Percentiles rank a stretch among this genome's conserved stretches.
These are phyloP conservation scores for Bipolaris sorokiniana DNA, from an alignment of 2,329 filamentous ascomycete genomes.

Conservation along the genomic window DNA sequence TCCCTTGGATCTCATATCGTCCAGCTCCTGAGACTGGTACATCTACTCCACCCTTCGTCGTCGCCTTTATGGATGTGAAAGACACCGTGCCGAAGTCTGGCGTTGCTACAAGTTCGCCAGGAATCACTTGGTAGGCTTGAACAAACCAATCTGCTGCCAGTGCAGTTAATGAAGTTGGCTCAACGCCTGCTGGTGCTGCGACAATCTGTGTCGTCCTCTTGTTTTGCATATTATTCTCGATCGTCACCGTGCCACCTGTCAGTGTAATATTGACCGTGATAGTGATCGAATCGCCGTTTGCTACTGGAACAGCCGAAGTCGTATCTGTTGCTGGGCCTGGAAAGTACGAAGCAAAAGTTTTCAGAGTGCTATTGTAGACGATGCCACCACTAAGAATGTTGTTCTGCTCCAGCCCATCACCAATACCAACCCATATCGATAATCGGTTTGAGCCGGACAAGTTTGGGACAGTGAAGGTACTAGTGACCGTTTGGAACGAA, in stretches of 20 bases:
- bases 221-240: constrained; percentile 36
- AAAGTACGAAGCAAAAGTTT: constrained; percentile 29
- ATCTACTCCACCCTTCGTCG: constrained; percentile 22
- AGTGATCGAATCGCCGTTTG: constrained; percentile 26
- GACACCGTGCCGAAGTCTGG: constrained; percentile 29
- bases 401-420: constrained; percentile 26
- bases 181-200: constrained; percentile 20
- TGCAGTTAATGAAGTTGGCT: constrained; percentile 23
- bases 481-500: constrained; percentile 29
- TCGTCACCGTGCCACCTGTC: constrained; percentile 26
- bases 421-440: constrained; percentile 36
- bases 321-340: constrained; percentile 26
- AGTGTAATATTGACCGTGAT: constrained; percentile 23
- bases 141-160: constrained; percentile 34
- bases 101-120: constrained; percentile 29
- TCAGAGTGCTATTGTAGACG: constrained; percentile 28
- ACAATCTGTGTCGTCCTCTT: constrained; percentile 25
- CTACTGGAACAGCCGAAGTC: constrained; percentile 25
- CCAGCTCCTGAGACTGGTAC: constrained; percentile 29
- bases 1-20: constrained; percentile 34
- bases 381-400: constrained; percentile 34
- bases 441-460: constrained; percentile 27
- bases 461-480: constrained; percentile 32
- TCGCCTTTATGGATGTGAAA: constrained; percentile 29
- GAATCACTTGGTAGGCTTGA: constrained; percentile 31